Evolutionary conservation across 1,284 basidiomycete genomes (phyloP).

Genomic region (Ustilago tritici): DNA sequence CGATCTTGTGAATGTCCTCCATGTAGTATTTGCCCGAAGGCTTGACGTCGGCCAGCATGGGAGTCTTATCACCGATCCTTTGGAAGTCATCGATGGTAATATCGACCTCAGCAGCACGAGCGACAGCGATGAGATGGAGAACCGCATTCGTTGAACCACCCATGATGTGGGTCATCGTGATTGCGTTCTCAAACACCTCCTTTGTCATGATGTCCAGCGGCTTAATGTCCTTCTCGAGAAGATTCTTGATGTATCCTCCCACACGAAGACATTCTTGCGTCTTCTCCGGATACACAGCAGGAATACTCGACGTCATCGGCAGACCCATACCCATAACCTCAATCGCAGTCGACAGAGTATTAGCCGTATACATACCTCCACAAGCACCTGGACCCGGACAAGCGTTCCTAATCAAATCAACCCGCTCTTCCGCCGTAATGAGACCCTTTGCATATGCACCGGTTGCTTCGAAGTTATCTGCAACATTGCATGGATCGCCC

Average conservation of each 20-base stretch:
- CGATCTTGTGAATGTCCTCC: conserved; percentile 83
- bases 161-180: conserved; percentile 75
- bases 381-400: conserved; percentile 96
- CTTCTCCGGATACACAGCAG: conserved; percentile 85
- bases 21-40: conserved; percentile 76
- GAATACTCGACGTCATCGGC: conserved; percentile 84
- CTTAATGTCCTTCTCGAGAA: conserved; percentile 87
- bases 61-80: conserved; percentile 78
- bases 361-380: conserved; percentile 96
- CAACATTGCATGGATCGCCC: conserved; percentile 81
- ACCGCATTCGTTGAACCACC: conserved; percentile 94
- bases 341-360: conserved; percentile 91
- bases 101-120: conserved; percentile 85
- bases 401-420: conserved; percentile 86
- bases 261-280: conserved; percentile 85
- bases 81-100: conserved; percentile 83
- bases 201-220: conserved; percentile 96
- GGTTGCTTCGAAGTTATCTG: conserved; percentile 89
- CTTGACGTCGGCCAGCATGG: conserved; percentile 89
- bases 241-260: conserved; percentile 82
- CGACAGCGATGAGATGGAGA: conserved; percentile 88
- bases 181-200: conserved; percentile 94
- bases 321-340: conserved; percentile 93
- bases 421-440: conserved; percentile 81
- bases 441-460: conserved; percentile 82